phyloP scores from a whole-genome alignment of 2,329 filamentous ascomycete genomes.

The Ophiostoma sp. region DNA sequence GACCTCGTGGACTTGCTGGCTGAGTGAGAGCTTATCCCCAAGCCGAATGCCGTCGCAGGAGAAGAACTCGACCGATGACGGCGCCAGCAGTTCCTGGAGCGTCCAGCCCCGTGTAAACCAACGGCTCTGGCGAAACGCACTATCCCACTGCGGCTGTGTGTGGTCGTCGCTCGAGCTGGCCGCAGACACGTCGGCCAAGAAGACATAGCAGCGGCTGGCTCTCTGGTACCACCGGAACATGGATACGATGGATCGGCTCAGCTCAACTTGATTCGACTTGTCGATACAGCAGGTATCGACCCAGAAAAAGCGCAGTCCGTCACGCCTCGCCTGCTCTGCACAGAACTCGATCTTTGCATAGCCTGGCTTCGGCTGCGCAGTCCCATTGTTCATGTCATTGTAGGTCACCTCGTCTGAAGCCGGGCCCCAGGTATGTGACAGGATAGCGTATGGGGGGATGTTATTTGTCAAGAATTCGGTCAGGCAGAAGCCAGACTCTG shows the following conservation, averaged over 20 bases:
- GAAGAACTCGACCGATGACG: conserved; percentile 5
- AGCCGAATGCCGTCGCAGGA: background rate
- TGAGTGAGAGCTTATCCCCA: background rate
- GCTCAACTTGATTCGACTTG: background rate
- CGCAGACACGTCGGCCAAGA: background rate
- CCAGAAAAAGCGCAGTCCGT: conserved; percentile 7
- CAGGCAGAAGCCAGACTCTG: background rate
- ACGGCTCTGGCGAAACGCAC: background rate
- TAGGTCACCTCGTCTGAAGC: background rate
- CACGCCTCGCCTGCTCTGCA: background rate
- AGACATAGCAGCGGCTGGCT: background rate
- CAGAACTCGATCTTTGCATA: background rate
- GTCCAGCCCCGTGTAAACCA: conserved; percentile 6
- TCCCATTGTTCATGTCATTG: background rate
- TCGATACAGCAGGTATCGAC: conserved; percentile 13
- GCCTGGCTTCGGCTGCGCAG: background rate
- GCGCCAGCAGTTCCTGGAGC: conserved; percentile 2
- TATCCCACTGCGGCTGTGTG: background rate
- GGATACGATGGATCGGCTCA: background rate
- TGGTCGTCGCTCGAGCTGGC: background rate
- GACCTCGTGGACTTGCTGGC: background rate
- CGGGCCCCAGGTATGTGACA: background rate
- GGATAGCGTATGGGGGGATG: background rate
- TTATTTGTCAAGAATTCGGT: background rate
- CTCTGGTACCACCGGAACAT: conserved; percentile 10